phyloP scores from a whole-genome alignment of 192 early-diverging fungal species.

The Linnemannia zychae region DNA sequence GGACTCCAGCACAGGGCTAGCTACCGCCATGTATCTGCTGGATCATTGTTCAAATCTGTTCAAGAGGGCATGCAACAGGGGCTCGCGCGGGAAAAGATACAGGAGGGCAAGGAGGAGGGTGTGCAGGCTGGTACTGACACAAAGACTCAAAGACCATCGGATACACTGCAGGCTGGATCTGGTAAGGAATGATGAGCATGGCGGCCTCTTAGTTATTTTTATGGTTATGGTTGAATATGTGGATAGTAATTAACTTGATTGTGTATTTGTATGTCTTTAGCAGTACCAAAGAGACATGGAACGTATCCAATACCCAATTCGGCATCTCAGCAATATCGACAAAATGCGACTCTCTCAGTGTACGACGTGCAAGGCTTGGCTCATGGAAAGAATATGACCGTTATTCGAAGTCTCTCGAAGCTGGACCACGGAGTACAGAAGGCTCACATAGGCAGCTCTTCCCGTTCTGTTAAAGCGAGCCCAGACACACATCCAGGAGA shows the following conservation, averaged over 20 bases:
- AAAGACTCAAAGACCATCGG: neutral
- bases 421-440: neutral
- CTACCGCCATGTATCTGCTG: slow-evolving; percentile 40
- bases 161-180: neutral
- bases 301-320: neutral
- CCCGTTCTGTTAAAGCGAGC: neutral
- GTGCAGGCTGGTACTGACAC: neutral
- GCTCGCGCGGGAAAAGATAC: neutral
- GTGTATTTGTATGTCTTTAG: no score
- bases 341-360: slow-evolving; percentile 17
- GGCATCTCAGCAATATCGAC: slow-evolving; percentile 1
- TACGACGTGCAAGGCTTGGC: slow-evolving; percentile 24
- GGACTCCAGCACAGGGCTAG: slow-evolving; percentile 36
- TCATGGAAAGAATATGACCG: slow-evolving; percentile 19
- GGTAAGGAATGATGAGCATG: neutral
- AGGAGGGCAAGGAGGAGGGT: neutral
- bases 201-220: neutral
- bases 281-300: neutral
- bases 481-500: slow-evolving; percentile 39
- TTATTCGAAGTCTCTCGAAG: slow-evolving; percentile 24
- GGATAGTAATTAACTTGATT: neutral
- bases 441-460: neutral
- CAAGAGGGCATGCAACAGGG: slow-evolving; percentile 34
- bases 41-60: slow-evolving; percentile 29
- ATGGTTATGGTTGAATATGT: neutral